Percentiles rank a stretch among this genome's conserved stretches.
These are phyloP conservation scores for Leucocoprinus leucothites DNA, from an alignment of 768 basidiomycete species.

Conservation along the genomic window DNA sequence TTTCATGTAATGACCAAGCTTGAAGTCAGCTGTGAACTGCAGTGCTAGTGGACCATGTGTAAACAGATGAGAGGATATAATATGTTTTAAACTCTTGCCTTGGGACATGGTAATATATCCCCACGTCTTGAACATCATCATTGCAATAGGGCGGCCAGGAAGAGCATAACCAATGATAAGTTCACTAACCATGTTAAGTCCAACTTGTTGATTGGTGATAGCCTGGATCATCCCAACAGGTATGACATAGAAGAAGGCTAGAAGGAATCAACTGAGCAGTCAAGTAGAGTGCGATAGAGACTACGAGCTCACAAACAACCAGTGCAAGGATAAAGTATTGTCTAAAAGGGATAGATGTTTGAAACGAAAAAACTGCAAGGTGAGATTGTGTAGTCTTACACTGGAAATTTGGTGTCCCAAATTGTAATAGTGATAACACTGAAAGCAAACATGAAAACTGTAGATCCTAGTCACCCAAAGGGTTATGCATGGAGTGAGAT, in stretches of 20 bases:
- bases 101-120: constrained; percentile 38
- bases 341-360: no score
- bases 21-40: constrained; percentile 60
- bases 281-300: constrained; percentile 25
- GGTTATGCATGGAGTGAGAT: no score
- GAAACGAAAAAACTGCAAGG: no score
- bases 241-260: constrained; percentile 59
- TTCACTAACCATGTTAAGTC: constrained; percentile 61
- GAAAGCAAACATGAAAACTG: constrained; percentile 54
- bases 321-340: constrained; percentile 53
- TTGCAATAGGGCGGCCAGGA: constrained; percentile 65
- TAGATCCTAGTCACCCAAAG: no score
- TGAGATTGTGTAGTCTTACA: constrained; percentile 30
- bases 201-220: constrained; percentile 76
- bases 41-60: constrained; percentile 53
- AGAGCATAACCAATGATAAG: constrained; percentile 61
- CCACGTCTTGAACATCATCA: constrained; percentile 71
- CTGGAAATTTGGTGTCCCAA: constrained; percentile 48
- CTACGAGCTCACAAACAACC: constrained; percentile 42
- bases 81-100: not conserved
- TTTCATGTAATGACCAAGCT: constrained; percentile 73
- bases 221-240: constrained; percentile 63
- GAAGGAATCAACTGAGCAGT: not conserved
- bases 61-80: constrained; percentile 9
- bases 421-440: constrained; percentile 64